Evolutionary conservation across 352 stramenopile genomes (phyloP).

Genomic region (Phytopythium chamaehyphon): DNA sequence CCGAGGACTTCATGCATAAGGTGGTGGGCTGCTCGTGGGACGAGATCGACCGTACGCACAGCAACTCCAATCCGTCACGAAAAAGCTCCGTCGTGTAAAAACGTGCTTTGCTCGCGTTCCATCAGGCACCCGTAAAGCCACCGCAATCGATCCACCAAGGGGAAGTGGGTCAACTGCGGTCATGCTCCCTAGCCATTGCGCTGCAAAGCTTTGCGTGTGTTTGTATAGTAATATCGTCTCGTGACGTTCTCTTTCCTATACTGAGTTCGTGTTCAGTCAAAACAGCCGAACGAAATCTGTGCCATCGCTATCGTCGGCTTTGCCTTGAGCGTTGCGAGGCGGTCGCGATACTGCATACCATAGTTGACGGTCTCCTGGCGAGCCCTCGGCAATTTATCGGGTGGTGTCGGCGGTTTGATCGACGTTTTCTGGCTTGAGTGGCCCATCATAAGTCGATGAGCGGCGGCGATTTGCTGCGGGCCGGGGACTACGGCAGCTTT

Average conservation of each 20-base stretch:
- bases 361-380: conserved; percentile 64
- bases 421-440: conserved; percentile 80
- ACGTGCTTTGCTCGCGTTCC: background rate
- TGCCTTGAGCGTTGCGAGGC: conserved; percentile 63
- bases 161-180: background rate
- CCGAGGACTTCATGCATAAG: conserved; percentile 51
- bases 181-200: too few relatives aligned
- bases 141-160: background rate
- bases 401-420: conserved; percentile 69
- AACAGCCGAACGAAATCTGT: conserved; percentile 69
- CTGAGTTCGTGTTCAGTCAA: background rate
- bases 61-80: conserved; percentile 19
- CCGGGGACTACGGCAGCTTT: conserved; percentile 58
- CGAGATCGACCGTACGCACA: conserved; percentile 42
- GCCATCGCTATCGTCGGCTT: conserved; percentile 76
- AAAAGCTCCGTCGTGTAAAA: conserved; percentile 27
- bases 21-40: conserved; percentile 62
- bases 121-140: background rate
- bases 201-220: background rate
- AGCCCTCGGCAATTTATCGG: conserved; percentile 32
- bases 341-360: conserved; percentile 75
- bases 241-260: background rate
- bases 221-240: conserved; percentile 5
- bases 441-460: conserved; percentile 77
- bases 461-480: conserved; percentile 69